Evolutionary conservation across 176 grass and related monocot species (phyloP), one percentile per base, ranked within the genome.

Genomic region (Aegilops longissima): DNA sequence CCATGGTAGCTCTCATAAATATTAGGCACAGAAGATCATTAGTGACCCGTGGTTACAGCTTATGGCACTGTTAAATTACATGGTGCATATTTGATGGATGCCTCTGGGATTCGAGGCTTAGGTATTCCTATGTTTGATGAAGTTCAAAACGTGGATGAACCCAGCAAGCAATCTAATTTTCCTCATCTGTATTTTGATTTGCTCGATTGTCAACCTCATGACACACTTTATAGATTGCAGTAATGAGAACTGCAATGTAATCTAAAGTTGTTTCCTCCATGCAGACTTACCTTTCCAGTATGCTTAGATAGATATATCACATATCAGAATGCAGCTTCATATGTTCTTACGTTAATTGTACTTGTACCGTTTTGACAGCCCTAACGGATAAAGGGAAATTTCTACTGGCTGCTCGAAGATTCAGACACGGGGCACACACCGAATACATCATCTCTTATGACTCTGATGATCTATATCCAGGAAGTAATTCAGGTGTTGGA

Each of bases 391-490:
- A 96, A 74, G 96, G 96, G 75, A 98, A 98, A 84, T 98, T 98
- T 87, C 82, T 98, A 59, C 83, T 98, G 82, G 92, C 87, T 87
- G 96, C 93, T 82, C 88, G 90, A 84, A 92, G 92, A 80, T 91
- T 94, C 87, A 95, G 96, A 90, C 42, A 86, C 63, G 90, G 90
- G 67, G 92, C 84, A 30, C 90, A 92, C 81, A 90, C 91, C 61
- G 96, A 96, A 72, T 98, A 96, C 83, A 87, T 94, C 39, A 94
- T 98, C 79, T 98, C 96, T 47, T 93, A 92, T 82, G 93, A 98
- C 86, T 93, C 87, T 34, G 93, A 94, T 42, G 96, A 91, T 91
- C 35, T 96, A 70, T 88, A 89, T 74, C 93, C 88, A 85, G 90
- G 94, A 88, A 94, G 96, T 76, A 98, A 79, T 89, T 86, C 90